Conservation (phyloP, 2,329 filamentous ascomycete genomes). For the Aspergillus jensenii region DNA sequence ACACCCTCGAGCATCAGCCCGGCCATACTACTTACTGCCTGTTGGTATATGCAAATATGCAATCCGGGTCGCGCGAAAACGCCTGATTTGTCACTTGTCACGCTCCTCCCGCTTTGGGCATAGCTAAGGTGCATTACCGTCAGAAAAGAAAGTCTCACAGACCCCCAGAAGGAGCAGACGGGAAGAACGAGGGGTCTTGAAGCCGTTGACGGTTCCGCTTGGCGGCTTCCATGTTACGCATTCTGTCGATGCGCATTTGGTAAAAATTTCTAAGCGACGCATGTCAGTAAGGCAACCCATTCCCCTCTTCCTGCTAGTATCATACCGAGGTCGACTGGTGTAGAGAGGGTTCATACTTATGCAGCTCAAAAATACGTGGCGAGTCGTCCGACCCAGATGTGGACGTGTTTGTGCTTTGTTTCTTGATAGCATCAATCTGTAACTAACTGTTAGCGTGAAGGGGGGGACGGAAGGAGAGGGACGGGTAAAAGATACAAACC, state of each 20-base stretch:
- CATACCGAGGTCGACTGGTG: background rate
- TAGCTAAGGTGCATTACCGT: background rate
- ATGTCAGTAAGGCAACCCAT: background rate
- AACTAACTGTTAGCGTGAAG: background rate
- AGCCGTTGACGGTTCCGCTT: slow-evolving; percentile 79
- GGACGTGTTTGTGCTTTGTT: slow-evolving; percentile 32
- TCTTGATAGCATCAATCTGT: slow-evolving; percentile 47
- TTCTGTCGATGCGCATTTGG: slow-evolving; percentile 77
- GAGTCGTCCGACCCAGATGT: slow-evolving; percentile 58
- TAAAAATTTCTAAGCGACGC: slow-evolving; percentile 68
- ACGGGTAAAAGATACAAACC: slow-evolving; percentile 33
- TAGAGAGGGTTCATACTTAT: slow-evolving; percentile 58
- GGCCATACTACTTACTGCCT: background rate
- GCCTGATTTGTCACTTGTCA: background rate
- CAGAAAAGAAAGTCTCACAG: slow-evolving; percentile 20
- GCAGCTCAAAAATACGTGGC: slow-evolving; percentile 78
- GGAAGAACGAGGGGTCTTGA: slow-evolving; percentile 76
- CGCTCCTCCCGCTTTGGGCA: background rate
- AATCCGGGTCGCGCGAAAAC: background rate
- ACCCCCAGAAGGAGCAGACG: slow-evolving; percentile 71
- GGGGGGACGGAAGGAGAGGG: background rate
- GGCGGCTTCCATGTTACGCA: slow-evolving; percentile 73
- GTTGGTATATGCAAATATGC: background rate
- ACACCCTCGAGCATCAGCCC: background rate
- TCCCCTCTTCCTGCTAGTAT: background rate